Base-by-base conservation (phyloP, 1,284 basidiomycete genomes). In the Waitea zeae region DNA sequence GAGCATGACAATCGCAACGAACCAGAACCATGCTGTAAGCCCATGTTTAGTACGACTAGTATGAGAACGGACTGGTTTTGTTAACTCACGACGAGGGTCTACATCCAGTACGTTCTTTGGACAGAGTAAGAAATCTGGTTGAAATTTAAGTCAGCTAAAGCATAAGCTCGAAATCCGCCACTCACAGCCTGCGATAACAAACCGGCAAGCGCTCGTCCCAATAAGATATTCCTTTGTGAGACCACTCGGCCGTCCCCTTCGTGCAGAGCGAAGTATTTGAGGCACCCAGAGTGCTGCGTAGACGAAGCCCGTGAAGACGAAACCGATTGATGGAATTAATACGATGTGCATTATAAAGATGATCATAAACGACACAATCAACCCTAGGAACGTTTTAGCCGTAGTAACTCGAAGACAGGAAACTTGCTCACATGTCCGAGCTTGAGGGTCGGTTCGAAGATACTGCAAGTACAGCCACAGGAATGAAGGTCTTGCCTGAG, bases 101-200 rank as follows among this genome's bases (percentile, higher is more conserved):
- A 82, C 62, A 44, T 89, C 84, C 39, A 92, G 62, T 5, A 92
- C 76, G 47, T 92, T 92, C 46, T 74, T 71, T 2, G 86, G 80
- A 47, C 83, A 92, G 0, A 63, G 66, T 47, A 90, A 58, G 40
- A 84, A 77, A 49, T 92, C 86, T 89, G 44, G 2, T 30, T 37
- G 20, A 14, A n/a, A 27, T n/a, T n/a, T 30, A 20, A 30, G 24
- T 24, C 7, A 20, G 12, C 7, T 19, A 14, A 14, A 11, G 26
- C 17, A 13, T 6, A 14, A 13, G 5, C n/a, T 22, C n/a, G 13
- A 12, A 27, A 17, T 18, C 35, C 30, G 13, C 12, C 7, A 58
- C 83, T 59, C 46, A 88, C 87, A 92, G 18, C 86, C 50, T 3
- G 74, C 70, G 33, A 82, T 62, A 36, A 70, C 77, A 20, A 87